Conservation (phyloP, 352 stramenopile genomes). For the Pythium dissimile region DNA sequence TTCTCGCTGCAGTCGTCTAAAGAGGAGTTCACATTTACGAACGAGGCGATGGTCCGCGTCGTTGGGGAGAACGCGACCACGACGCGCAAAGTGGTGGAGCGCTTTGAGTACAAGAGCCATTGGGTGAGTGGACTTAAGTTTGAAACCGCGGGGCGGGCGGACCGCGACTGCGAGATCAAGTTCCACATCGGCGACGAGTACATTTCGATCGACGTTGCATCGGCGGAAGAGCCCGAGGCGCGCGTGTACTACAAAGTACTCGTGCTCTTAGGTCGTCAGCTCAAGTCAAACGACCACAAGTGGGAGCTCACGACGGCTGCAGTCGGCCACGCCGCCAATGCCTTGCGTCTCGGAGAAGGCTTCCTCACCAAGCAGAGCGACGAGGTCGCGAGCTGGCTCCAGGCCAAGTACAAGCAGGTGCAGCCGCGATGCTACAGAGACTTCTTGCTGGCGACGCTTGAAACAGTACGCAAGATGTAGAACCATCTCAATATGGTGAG, state of each 20-base stretch:
- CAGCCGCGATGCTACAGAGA: conserved; percentile 20
- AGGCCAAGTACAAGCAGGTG: conserved; percentile 8
- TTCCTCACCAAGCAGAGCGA: conserved; percentile 7
- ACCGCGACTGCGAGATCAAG: conserved; percentile 28
- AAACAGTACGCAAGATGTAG: background rate
- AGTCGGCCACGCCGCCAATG: conserved; percentile 8
- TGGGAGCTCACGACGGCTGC: conserved; percentile 7
- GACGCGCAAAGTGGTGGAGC: conserved; percentile 21
- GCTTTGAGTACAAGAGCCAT: conserved; percentile 21
- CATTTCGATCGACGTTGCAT: conserved; percentile 24
- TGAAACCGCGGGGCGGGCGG: conserved; percentile 18
- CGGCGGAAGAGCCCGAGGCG: conserved; percentile 3
- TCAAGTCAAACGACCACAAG: conserved; percentile 5
- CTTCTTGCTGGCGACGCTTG: conserved; percentile 2
- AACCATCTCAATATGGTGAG: background rate
- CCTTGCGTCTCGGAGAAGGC: background rate
- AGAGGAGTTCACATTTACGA: conserved; percentile 24
- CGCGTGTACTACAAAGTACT: conserved; percentile 18
- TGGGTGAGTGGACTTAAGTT: conserved; percentile 13
- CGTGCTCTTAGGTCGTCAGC: conserved; percentile 10
- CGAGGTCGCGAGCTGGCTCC: background rate
- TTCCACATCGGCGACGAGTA: conserved; percentile 6
- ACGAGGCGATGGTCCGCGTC: conserved; percentile 12
- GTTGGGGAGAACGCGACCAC: conserved; percentile 19
- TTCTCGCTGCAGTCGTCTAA: conserved; percentile 23